Conservation (phyloP, 306 rosid species). For the Ochetophila trinervis region DNA sequence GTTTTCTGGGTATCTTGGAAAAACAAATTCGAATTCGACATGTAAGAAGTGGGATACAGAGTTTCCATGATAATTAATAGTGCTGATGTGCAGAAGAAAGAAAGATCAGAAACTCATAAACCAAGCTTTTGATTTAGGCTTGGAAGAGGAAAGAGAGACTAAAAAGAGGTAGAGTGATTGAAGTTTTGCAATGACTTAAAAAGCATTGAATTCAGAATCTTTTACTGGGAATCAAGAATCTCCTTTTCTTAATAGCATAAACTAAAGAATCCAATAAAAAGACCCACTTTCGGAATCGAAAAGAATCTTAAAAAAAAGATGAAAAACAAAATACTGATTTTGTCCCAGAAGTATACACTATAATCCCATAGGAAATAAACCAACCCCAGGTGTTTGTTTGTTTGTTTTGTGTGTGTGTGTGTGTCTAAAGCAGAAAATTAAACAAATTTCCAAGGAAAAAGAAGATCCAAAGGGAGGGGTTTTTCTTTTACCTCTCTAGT, state of each 20-base stretch:
- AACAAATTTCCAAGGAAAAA: not conserved
- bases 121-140: slow-evolving; percentile 9
- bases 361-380: slow-evolving; percentile 2
- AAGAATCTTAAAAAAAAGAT: slow-evolving; percentile 49
- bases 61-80: slow-evolving; percentile 53
- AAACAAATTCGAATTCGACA: slow-evolving; percentile 48
- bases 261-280: slow-evolving; percentile 56
- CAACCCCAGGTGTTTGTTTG: slow-evolving; percentile 11
- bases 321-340: slow-evolving; percentile 18
- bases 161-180: slow-evolving; percentile 21
- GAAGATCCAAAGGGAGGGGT: slow-evolving; percentile 1
- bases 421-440: not conserved
- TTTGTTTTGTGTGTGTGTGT: no score
- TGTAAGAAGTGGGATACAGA: slow-evolving; percentile 37
- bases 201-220: slow-evolving; percentile 50
- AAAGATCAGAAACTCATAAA: slow-evolving; percentile 18
- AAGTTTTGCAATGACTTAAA: slow-evolving; percentile 35
- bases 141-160: slow-evolving; percentile 12
- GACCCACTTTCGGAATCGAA: slow-evolving; percentile 70
- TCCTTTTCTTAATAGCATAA: slow-evolving; percentile 45
- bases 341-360: slow-evolving; percentile 7
- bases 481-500: not conserved
- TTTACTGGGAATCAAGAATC: slow-evolving; percentile 60
- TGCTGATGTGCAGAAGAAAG: slow-evolving; percentile 11
- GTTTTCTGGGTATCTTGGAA: slow-evolving; percentile 41